phyloP scores from a whole-genome alignment of 768 basidiomycete species.

The Mrakia blollopis region DNA sequence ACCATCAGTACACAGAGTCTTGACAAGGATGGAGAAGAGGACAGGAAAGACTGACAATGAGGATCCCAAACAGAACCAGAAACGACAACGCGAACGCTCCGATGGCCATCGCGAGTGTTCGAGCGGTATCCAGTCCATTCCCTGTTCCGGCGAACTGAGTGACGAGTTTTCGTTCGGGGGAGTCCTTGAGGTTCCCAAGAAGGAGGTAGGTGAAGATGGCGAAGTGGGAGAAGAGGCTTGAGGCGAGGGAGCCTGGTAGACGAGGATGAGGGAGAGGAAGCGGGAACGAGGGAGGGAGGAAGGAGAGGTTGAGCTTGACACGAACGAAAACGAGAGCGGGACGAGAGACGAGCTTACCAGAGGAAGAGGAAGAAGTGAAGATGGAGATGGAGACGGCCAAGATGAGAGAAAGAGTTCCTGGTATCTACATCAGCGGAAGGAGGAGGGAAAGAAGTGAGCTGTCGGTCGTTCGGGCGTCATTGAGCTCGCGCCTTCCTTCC shows the following conservation, averaged over 20 bases:
- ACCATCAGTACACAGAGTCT: no score
- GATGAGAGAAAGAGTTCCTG: background rate
- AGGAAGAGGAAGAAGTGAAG: background rate
- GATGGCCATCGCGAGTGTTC: conserved; percentile 11
- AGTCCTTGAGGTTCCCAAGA: conserved; percentile 11
- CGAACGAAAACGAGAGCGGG: background rate
- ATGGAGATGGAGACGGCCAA: background rate
- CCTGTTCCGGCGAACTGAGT: conserved; percentile 6
- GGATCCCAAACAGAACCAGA: background rate
- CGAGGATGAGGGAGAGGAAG: background rate
- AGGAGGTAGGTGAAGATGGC: background rate
- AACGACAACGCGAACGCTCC: background rate
- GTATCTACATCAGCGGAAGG: background rate
- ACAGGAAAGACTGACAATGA: background rate
- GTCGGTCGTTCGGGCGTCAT: no score
- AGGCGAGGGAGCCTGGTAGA: background rate
- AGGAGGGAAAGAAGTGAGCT: background rate
- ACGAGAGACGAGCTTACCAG: background rate
- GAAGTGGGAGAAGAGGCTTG: background rate
- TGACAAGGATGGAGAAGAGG: no score
- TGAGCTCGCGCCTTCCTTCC: background rate
- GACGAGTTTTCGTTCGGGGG: conserved; percentile 13
- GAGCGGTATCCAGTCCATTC: background rate
- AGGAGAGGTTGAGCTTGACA: background rate
- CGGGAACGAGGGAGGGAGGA: background rate